Base-by-base conservation (phyloP, 2,329 filamentous ascomycete genomes). In the Chaetomium sp. region DNA sequence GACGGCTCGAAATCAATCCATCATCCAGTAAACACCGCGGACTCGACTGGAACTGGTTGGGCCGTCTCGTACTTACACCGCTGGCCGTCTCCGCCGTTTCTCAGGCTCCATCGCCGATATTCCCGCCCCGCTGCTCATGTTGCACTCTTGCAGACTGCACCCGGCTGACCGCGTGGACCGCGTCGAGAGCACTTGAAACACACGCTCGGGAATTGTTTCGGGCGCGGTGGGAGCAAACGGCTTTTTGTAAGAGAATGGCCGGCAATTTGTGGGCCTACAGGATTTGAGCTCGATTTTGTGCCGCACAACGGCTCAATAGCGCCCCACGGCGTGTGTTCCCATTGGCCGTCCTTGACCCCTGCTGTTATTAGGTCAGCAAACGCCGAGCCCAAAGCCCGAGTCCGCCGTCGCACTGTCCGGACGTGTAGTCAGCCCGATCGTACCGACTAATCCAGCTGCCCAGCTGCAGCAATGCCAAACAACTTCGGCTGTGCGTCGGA, bases 31-130 rank as follows among this genome's bases (percentile, higher is more conserved):
- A 14, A 32, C 14, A 10, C 14, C 35, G 32, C 19, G 19, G 33
- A 35, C 9, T 36, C 45, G 34, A 48, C 34, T 35, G 27, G 36
- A 44, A 8, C 34, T 8, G 9, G 27, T 37, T 12, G 10, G 6
- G 10, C 47, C 14, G 32, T 12, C 5, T 6, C n/a, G 44, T 38
- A 60, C 52, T 32, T 46, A 59, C 57, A 59, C 55, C 35, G 55
- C 52, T 19, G 60, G 60, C n/a, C 60, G 36, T 34, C 60, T 53
- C 6, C 62, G 63, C 41, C 61, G 57, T 38, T 59, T 56, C 43
- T 54, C 58, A 27, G 54, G 53, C 46, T 61, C 58, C 52, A 53
- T 49, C 46, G 45, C 50, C 8, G 6, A 27, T 12, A n/a, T 37
- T 5, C 8, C 12, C 4, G 10, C 12, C 32, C 7, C 1, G 8